Percentiles rank a stretch among this genome's conserved stretches.
phyloP scores from a whole-genome alignment of 2,329 filamentous ascomycete genomes.

The Monosporascus sp. region DNA sequence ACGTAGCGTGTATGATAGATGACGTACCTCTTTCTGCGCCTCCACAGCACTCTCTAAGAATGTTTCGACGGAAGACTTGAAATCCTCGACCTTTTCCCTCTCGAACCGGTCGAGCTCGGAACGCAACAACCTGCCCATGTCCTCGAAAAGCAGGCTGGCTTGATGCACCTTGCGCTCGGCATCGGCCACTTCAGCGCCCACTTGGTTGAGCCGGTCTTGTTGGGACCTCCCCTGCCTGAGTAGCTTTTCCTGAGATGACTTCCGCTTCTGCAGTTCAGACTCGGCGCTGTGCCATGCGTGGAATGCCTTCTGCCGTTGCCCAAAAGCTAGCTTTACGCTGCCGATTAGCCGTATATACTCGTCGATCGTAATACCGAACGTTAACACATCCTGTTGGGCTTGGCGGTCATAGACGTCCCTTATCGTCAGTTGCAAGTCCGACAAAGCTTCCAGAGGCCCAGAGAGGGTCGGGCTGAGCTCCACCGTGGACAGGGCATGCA shows the following conservation, averaged over 20 bases:
- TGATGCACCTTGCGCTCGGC: constrained; percentile 91
- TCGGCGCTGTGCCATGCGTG: constrained; percentile 92
- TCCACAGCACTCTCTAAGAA: constrained; percentile 96
- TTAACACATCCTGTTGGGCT: constrained; percentile 93
- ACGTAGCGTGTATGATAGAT: neutral
- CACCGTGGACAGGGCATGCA: constrained; percentile 88
- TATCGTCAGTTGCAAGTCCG: constrained; percentile 89
- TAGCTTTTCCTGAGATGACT: constrained; percentile 87
- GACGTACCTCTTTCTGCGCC: constrained; percentile 89
- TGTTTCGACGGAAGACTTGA: constrained; percentile 96
- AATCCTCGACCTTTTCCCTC: constrained; percentile 96
- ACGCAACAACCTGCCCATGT: constrained; percentile 93
- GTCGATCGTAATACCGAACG: constrained; percentile 93
- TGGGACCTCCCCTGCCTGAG: constrained; percentile 90
- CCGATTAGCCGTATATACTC: constrained; percentile 97
- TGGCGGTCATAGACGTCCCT: constrained; percentile 93
- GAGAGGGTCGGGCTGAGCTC: constrained; percentile 87
- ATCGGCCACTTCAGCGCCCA: constrained; percentile 89
- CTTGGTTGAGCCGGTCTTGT: constrained; percentile 89
- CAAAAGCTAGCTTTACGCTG: constrained; percentile 88
- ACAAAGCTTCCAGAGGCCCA: constrained; percentile 82
- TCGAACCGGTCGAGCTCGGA: constrained; percentile 90
- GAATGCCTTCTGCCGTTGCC: constrained; percentile 90
- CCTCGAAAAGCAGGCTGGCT: constrained; percentile 83
- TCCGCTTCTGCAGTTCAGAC: constrained; percentile 84